Percentiles rank a stretch among this genome's conserved stretches.
phyloP scores from a whole-genome alignment of 495 filamentous ascomycete genomes.

The Aspergillus funiculosus region DNA sequence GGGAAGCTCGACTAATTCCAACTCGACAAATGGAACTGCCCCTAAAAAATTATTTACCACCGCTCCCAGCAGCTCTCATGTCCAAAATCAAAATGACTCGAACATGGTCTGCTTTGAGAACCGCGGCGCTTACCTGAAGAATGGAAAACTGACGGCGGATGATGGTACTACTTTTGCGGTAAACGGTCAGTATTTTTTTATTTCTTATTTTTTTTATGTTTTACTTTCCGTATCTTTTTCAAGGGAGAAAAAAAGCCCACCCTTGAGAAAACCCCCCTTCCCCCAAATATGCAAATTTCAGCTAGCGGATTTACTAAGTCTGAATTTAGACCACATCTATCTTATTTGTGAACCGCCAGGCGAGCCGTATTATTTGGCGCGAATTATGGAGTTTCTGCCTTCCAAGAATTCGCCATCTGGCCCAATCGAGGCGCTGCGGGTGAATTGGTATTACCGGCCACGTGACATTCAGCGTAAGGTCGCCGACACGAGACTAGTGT shows the following conservation, averaged over 20 bases:
- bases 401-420: slow-evolving; percentile 62
- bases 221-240: slow-evolving; percentile 14
- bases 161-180: slow-evolving; percentile 77
- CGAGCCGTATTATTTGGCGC: slow-evolving; percentile 94
- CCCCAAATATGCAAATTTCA: slow-evolving; percentile 6
- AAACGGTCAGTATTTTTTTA: slow-evolving; percentile 65
- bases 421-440: slow-evolving; percentile 77
- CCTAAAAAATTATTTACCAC: slow-evolving; percentile 41
- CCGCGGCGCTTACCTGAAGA: slow-evolving; percentile 58
- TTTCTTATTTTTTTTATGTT: slow-evolving; percentile 14
- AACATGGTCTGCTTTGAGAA: slow-evolving; percentile 87
- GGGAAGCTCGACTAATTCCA: slow-evolving; percentile 42
- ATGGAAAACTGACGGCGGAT: slow-evolving; percentile 79
- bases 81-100: slow-evolving; percentile 43
- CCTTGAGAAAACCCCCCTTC: no score
- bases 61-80: slow-evolving; percentile 37
- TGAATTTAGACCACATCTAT: slow-evolving; percentile 80
- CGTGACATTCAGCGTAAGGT: slow-evolving; percentile 91
- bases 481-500: slow-evolving; percentile 81
- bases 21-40: slow-evolving; percentile 32
- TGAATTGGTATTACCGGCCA: slow-evolving; percentile 98
- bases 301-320: slow-evolving; percentile 19
- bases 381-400: slow-evolving; percentile 97
- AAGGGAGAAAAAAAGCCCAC: no score
- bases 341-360: slow-evolving; percentile 96